Evolutionary conservation across 1,284 basidiomycete species (phyloP).

Genomic region (Leccinum huronense): DNA sequence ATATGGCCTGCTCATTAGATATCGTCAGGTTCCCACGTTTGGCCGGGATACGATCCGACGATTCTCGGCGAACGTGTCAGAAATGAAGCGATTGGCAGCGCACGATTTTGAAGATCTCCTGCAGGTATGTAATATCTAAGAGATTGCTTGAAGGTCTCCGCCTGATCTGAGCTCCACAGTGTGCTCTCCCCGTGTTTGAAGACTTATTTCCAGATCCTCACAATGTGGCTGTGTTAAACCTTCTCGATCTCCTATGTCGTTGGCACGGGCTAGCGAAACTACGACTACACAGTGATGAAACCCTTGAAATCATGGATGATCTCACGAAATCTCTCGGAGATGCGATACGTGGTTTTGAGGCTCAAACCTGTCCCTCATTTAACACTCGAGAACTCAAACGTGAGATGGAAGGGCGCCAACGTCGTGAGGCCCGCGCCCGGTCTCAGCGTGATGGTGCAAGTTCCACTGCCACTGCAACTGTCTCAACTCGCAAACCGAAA

Average conservation of each 20-base stretch:
- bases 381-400: background rate
- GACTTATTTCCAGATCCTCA: conserved; percentile 19
- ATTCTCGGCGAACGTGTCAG: background rate
- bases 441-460: background rate
- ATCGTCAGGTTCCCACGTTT: conserved; percentile 7
- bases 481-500: conserved; percentile 7
- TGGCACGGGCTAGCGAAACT: conserved; percentile 9
- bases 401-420: conserved; percentile 1
- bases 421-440: background rate
- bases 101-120: conserved; percentile 29
- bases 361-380: conserved; percentile 6
- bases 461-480: background rate
- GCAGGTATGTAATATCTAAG: background rate
- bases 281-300: conserved; percentile 19
- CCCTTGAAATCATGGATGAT: background rate
- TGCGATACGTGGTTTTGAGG: background rate
- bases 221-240: conserved; percentile 3
- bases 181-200: conserved; percentile 27
- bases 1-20: background rate
- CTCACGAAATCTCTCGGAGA: background rate
- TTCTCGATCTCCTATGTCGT: no score
- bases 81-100: background rate
- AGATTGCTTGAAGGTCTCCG: background rate
- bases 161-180: conserved; percentile 13
- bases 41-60: background rate